phyloP scores from a whole-genome alignment of 1,284 basidiomycete genomes.

The Ceratobasidium sp. region DNA sequence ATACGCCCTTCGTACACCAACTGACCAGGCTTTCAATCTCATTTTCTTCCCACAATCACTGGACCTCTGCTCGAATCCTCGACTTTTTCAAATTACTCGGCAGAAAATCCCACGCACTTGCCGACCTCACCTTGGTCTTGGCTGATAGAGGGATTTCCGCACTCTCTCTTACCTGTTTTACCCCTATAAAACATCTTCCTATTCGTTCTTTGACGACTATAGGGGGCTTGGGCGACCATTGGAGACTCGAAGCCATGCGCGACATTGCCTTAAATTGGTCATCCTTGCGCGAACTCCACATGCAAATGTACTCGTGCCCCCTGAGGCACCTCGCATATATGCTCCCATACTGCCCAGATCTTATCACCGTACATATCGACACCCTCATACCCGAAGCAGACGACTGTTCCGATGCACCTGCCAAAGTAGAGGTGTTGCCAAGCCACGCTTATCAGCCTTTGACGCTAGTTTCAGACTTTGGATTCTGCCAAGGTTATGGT shows the following conservation, averaged over 20 bases:
- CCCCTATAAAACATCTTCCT: not conserved
- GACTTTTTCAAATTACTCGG: not conserved
- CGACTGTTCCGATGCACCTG: not conserved
- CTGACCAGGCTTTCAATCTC: not conserved
- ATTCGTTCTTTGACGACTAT: not conserved
- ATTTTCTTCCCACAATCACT: not conserved
- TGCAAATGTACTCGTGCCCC: conserved; percentile 2
- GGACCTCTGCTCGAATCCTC: not conserved
- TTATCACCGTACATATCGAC: not conserved
- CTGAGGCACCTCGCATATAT: not conserved
- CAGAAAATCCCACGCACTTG: not conserved
- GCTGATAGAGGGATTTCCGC: not conserved
- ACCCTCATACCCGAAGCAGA: not conserved
- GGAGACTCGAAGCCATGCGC: not conserved
- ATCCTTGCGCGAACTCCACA: not conserved
- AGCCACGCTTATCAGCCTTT: not conserved
- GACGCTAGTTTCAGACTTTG: conserved; percentile 7
- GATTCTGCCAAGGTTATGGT: not conserved
- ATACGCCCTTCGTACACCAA: not conserved
- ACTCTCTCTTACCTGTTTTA: not conserved
- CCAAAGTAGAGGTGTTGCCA: not conserved
- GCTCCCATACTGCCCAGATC: not conserved
- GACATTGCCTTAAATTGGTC: not conserved
- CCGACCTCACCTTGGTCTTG: not conserved
- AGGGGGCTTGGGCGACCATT: not conserved